Evolutionary conservation across 1,139 yeast genomes (phyloP), one percentile per base, ranked within the genome.

Genomic region (Torulaspora pretoriensis): DNA sequence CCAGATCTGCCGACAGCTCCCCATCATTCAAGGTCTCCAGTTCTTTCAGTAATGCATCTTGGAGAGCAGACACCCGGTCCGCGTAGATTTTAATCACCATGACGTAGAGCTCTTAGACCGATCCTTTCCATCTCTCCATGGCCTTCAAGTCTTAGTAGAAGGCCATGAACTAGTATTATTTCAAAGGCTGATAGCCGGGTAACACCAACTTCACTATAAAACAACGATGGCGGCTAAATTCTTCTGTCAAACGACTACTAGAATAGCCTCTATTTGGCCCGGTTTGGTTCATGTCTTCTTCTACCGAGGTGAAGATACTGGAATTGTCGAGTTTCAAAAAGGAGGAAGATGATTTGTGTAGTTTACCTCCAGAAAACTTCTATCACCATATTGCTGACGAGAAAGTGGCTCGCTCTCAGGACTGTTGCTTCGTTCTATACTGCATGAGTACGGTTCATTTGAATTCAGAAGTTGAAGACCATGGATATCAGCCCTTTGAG

Each of bases 391-490:
- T 46, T 10, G 29, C 26, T 19, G 33, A 44, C 12, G 38, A 24
- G 28, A 43, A 25, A 19, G 14, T 46, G 23, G 42, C 37, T n/a
- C 28, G 26, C 6, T 46, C 39, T 12, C 34, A 40, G 12, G 31
- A 17, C 17, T 34, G 36, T 32, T 43, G 45, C 25, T 46, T 43
- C 29, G 34, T 46, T 6, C 12, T 46, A 12, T 46, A 46, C 33
- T 35, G 41, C 17, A 32, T 46, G 35, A 40, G 42, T 8, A 28
- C 35, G 10, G 45, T 35, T 7, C 39, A 32, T 8, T 33, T 46
- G 36, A 38, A 31, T 22, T 19, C 28, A 3, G 35, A 37, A 10
- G 16, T 31, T 13, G 22, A 31, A 8, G 35, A 28, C 17, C 34
- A 30, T 5, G 19, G 27, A 22, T 35, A 13, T 16, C 36, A 31